phyloP scores from a whole-genome alignment of 345 rosid genomes.

The Turritis glabra region DNA sequence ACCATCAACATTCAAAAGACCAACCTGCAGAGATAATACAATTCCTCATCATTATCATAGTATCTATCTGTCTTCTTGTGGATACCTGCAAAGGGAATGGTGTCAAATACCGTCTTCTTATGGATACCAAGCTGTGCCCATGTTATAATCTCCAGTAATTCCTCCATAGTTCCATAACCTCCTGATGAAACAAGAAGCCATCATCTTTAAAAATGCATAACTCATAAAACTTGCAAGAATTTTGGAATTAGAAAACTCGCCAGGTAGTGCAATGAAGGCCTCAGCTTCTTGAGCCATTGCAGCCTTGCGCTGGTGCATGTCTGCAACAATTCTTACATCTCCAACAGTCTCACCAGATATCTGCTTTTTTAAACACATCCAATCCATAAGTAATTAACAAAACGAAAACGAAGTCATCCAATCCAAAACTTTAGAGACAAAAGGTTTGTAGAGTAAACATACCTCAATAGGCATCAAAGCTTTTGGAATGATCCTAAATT shows the following conservation, averaged over 20 bases:
- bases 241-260: slow-evolving; percentile 34
- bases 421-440: neutral
- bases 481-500: slow-evolving; percentile 67
- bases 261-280: slow-evolving; percentile 94
- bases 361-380: slow-evolving; percentile 36
- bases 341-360: slow-evolving; percentile 88
- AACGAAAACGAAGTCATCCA: neutral
- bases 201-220: neutral
- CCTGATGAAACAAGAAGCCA: slow-evolving; percentile 46
- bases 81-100: neutral
- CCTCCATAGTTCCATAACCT: slow-evolving; percentile 99
- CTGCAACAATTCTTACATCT: slow-evolving; percentile 73
- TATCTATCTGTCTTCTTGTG: neutral
- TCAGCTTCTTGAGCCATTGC: slow-evolving; percentile 94
- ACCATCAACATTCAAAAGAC: slow-evolving; percentile 89
- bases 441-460: slow-evolving; percentile 3
- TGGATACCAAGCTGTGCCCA: slow-evolving; percentile 99
- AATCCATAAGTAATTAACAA: neutral
- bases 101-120: slow-evolving; percentile 66
- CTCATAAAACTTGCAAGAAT: neutral
- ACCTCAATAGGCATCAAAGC: slow-evolving; percentile 88
- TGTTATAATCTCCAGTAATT: slow-evolving; percentile 87
- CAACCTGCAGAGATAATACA: slow-evolving; percentile 53
- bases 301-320: slow-evolving; percentile 97
- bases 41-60: neutral